These are phyloP conservation scores for Haplographium delicatum DNA, from an alignment of 495 filamentous ascomycete genomes.

Conservation along the genomic window DNA sequence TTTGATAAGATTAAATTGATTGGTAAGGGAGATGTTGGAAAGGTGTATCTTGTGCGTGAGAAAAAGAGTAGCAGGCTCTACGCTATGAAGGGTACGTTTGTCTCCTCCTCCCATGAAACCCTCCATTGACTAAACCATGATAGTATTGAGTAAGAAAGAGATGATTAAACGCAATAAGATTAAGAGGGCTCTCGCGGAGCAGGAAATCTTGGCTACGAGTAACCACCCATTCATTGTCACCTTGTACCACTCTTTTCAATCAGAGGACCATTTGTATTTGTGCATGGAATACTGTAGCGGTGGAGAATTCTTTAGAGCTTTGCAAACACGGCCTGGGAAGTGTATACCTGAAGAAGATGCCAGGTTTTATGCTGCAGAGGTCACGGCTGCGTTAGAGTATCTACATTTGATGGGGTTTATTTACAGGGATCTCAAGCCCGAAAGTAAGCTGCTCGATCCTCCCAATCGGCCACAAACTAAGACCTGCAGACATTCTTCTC, in stretches of 20 bases:
- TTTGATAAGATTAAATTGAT: conserved; percentile 99
- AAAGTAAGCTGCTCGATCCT: conserved; percentile 59
- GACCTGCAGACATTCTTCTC: conserved; percentile 75
- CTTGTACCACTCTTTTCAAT: conserved; percentile 97
- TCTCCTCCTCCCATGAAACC: background rate
- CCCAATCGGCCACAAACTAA: conserved; percentile 5
- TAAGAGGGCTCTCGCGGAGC: conserved; percentile 94
- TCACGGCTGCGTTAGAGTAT: conserved; percentile 96
- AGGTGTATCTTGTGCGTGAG: conserved; percentile 94
- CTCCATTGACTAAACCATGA: conserved; percentile 31
- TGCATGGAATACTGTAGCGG: conserved; percentile 99
- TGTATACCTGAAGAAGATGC: conserved; percentile 96
- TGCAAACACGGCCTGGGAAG: conserved; percentile 95
- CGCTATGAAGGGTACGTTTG: conserved; percentile 86
- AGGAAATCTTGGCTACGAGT: conserved; percentile 96
- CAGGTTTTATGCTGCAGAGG: conserved; percentile 94
- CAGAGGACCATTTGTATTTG: conserved; percentile 94
- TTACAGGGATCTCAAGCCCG: conserved; percentile 94
- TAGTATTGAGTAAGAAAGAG: conserved; percentile 98
- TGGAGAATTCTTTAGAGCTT: conserved; percentile 93
- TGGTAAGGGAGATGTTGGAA: conserved; percentile 97
- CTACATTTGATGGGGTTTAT: conserved; percentile 99
- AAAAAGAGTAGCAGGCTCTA: conserved; percentile 94
- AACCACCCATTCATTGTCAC: conserved; percentile 99
- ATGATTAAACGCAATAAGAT: conserved; percentile 99